Base-by-base conservation (phyloP, 148 eudicot genomes). In the Vaccinium macrocarpon region DNA sequence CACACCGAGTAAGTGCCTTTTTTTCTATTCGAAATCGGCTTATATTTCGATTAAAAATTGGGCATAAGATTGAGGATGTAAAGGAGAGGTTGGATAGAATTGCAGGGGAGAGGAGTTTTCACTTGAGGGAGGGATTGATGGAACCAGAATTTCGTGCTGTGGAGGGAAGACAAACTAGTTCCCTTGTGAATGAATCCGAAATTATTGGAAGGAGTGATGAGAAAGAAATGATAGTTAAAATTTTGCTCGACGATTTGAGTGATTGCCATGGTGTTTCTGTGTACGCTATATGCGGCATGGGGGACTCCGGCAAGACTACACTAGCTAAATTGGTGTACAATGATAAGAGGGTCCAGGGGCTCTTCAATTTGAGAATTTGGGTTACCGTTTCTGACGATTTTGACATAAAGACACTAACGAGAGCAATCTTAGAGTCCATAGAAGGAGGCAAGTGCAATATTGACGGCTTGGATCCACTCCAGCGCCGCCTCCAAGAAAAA, bases 311-410 rank as follows among this genome's bases (percentile, higher is more conserved):
- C 2, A 74, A 74, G 52, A 74, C 78, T 19, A 21, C 85, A 1
- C 80, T 86, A 25, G 82, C 82, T 23, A 29, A 48, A 32, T 42
- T 82, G 72, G 85, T 82, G 9, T 86, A 76, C 23, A 70, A 82
- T 56, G 85, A 86, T 82, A 78, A 11, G 0, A 46, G 82, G 42
- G 23, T 68, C 21, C 13, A 51, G n/a, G 2, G 15, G 2, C 56
- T 19, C 29, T 86, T 86, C 29, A 74, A 78, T 7, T 3, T 78
- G 72, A 49, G 62, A 5, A 48, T 79, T 10, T 86, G 85, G 88
- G 82, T 82, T 5, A 57, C 74, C 38, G 85, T 55, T 0, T 86
- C 82, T 29, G 79, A 78, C 18, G 79, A 78, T 61, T 74, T 74
- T 9, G 52, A 79, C n/a, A 10, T 82, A 11, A 2, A 0, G 16